Percentiles rank a stretch among this genome's conserved stretches.
Evolutionary conservation across 148 eudicot genomes (phyloP).

Genomic region (Cornus kousa): DNA sequence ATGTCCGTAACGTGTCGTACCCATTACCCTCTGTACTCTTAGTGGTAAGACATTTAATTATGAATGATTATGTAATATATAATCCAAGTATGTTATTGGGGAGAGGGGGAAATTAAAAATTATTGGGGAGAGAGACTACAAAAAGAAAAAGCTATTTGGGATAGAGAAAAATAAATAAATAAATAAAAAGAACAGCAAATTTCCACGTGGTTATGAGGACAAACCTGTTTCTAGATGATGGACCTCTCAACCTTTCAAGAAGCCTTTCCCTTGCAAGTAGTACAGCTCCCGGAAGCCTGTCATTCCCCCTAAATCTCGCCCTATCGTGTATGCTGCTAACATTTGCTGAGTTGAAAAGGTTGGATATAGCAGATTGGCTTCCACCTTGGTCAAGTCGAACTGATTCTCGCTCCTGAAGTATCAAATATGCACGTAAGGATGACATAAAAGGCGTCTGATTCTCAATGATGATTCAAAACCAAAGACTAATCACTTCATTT

Average conservation of each 20-base stretch:
- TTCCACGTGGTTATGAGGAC: conserved; percentile 1
- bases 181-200: background rate
- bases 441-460: background rate
- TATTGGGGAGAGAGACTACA: no score
- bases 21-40: no score
- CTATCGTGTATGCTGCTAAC: conserved; percentile 22
- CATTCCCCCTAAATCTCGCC: conserved; percentile 33
- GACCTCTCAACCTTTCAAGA: conserved; percentile 77
- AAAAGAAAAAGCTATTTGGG: background rate
- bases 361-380: conserved; percentile 29
- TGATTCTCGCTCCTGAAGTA: conserved; percentile 47
- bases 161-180: no score
- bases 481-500: background rate
- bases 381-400: conserved; percentile 32
- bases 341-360: conserved; percentile 23
- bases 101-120: background rate
- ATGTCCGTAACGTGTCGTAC: no score
- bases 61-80: no score
- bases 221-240: conserved; percentile 63
- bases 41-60: no score
- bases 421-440: background rate
- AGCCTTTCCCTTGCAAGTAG: conserved; percentile 93
- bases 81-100: background rate
- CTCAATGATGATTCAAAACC: background rate
- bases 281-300: conserved; percentile 83